phyloP scores from a whole-genome alignment of 345 rosid genomes.

The Eucalyptus urophylla region DNA sequence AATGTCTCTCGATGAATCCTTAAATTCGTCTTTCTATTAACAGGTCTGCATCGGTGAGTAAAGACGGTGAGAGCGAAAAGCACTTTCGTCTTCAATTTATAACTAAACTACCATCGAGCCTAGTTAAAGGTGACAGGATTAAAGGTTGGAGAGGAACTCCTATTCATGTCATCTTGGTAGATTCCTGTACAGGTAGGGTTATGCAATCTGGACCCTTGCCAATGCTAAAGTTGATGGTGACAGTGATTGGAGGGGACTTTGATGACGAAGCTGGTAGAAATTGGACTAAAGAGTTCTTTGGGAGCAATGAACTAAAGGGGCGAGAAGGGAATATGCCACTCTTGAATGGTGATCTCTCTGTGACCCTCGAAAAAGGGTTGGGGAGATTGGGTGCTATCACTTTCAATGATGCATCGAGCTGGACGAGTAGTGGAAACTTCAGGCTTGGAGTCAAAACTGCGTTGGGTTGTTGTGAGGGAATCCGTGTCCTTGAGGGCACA shows the following conservation, averaged over 20 bases:
- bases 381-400: no score
- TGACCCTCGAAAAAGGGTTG: fast-evolving
- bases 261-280: background rate
- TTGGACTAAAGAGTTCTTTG: background rate
- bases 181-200: background rate
- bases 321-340: no score
- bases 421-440: no score
- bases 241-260: background rate
- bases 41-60: background rate
- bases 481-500: no score
- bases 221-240: background rate
- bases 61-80: background rate
- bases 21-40: no score
- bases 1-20: background rate
- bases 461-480: no score
- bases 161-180: background rate
- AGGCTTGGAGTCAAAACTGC: no score
- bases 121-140: fast-evolving
- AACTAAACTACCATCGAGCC: no score
- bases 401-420: no score
- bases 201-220: background rate
- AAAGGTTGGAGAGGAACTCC: fast-evolving
- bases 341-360: no score
- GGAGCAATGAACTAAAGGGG: background rate
- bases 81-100: background rate